A percentile compares a stretch with the other conserved stretches of the same genome.
These are phyloP conservation scores for Rhododendron vialii DNA, from an alignment of 148 eudicot genomes.

Conservation along the genomic window DNA sequence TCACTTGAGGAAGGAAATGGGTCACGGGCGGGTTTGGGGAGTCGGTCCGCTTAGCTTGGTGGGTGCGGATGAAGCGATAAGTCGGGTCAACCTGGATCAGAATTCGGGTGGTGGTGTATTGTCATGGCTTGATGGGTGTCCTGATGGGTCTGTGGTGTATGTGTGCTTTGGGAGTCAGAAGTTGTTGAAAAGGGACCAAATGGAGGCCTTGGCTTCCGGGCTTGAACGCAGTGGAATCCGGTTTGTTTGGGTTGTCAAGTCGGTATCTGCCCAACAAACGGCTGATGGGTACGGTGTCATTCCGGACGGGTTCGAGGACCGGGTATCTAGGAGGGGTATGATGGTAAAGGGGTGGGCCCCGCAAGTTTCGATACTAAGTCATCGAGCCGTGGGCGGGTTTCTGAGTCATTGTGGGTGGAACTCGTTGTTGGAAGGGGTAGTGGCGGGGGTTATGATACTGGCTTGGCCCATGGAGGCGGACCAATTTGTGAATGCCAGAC, in stretches of 20 bases:
- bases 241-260: slow-evolving; percentile 53
- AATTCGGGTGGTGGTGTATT: slow-evolving; percentile 13
- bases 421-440: slow-evolving; percentile 51
- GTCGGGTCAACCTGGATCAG: slow-evolving; percentile 15
- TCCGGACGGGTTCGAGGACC: slow-evolving; percentile 29
- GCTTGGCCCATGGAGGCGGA: slow-evolving; percentile 77
- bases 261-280: slow-evolving; percentile 18
- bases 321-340: slow-evolving; percentile 32
- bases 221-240: slow-evolving; percentile 40
- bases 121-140: slow-evolving; percentile 49
- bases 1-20: slow-evolving; percentile 20
- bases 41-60: slow-evolving; percentile 41
- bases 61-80: slow-evolving; percentile 4
- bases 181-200: slow-evolving; percentile 36
- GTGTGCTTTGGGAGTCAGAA: slow-evolving; percentile 75
- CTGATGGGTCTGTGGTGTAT: slow-evolving; percentile 47
- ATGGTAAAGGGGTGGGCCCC: slow-evolving; percentile 59
- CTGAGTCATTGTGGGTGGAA: slow-evolving; percentile 76
- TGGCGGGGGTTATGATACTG: slow-evolving; percentile 49
- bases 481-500: slow-evolving; percentile 45
- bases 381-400: slow-evolving; percentile 51
- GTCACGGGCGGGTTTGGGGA: slow-evolving; percentile 29
- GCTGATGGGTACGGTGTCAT: slow-evolving; percentile 14
- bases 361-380: slow-evolving; percentile 45
- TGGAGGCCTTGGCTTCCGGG: slow-evolving; percentile 46